Evolutionary conservation across 2,329 filamentous ascomycete species (phyloP).

Genomic region (Ascomycota sp.): DNA sequence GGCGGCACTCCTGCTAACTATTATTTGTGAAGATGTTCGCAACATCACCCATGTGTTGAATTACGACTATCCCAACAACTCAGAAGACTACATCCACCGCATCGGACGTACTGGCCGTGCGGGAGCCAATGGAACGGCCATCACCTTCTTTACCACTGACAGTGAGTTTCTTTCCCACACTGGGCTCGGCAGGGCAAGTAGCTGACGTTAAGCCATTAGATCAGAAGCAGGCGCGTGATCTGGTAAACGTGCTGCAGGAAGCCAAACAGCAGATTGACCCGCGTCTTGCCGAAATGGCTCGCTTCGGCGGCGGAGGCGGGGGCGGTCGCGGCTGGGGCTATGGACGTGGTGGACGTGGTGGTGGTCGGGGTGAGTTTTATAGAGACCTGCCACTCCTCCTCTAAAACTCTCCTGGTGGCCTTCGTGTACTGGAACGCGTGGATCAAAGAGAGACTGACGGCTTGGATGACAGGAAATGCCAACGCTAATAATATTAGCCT

Average conservation of each 20-base stretch:
- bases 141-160: constrained; percentile 97
- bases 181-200: no score
- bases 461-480: no score
- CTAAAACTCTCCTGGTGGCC: no score
- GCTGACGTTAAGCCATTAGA: constrained; percentile 26
- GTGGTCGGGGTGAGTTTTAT: no score
- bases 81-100: constrained; percentile 95
- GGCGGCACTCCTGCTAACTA: constrained; percentile 73
- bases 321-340: constrained; percentile 53
- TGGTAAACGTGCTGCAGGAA: constrained; percentile 79
- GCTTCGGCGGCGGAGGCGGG: constrained; percentile 83
- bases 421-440: no score
- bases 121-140: constrained; percentile 85
- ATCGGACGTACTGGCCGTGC: constrained; percentile 93
- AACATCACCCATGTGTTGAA: constrained; percentile 99
- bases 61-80: constrained; percentile 99
- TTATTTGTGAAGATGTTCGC: constrained; percentile 79
- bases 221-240: constrained; percentile 88
- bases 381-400: no score
- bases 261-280: constrained; percentile 97
- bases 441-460: no score
- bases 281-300: constrained; percentile 84
- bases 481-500: no score
- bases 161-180: no score
- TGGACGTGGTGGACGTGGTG: constrained; percentile 47